A percentile compares a stretch with the other conserved stretches of the same genome.
phyloP scores from a whole-genome alignment of 2,329 filamentous ascomycete species.

The Penicillium crustosum region DNA sequence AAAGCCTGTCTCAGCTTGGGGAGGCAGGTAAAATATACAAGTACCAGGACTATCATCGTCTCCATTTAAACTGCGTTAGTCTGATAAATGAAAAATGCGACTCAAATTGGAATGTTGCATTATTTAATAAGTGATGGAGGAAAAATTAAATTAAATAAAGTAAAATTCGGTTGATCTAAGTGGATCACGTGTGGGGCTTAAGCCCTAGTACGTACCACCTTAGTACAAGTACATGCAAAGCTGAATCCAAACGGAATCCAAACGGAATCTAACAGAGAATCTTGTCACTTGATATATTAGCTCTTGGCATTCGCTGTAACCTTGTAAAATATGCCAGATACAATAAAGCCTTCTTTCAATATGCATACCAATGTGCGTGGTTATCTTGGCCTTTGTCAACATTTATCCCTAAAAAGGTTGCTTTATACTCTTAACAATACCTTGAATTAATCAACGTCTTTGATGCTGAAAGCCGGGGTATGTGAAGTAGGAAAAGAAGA shows the following conservation, averaged over 20 bases:
- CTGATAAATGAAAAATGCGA: neutral
- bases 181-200: neutral
- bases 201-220: neutral
- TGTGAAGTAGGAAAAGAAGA: neutral
- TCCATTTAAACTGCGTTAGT: neutral
- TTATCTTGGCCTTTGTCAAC: neutral
- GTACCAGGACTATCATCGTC: neutral
- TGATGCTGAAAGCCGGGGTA: neutral
- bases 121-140: neutral
- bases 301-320: neutral
- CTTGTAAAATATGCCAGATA: neutral
- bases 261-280: neutral
- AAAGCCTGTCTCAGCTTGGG: neutral
- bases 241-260: too few species aligned
- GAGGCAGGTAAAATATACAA: neutral
- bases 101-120: neutral
- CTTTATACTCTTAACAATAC: neutral
- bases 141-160: neutral
- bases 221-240: neutral
- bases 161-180: neutral
- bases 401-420: neutral
- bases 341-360: neutral
- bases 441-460: neutral
- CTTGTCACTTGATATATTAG: neutral
- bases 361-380: neutral